Evolutionary conservation across 768 basidiomycete genomes (phyloP), one percentile per base, ranked within the genome.

Genomic region (Leccinellum rugosiceps): DNA sequence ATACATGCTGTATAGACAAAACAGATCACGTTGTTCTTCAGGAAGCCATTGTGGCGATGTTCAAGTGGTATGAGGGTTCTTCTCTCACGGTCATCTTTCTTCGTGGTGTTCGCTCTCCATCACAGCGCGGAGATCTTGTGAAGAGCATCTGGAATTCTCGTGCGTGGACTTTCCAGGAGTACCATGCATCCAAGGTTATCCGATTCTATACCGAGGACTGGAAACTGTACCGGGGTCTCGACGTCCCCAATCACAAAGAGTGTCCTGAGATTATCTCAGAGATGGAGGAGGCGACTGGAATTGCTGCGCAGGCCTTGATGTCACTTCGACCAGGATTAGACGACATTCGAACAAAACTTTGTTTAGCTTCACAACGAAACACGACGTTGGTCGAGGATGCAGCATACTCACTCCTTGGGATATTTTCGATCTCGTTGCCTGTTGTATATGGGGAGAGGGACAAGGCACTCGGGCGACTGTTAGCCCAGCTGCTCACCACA

Each of bases 351-450:
- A 31, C 25, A 3, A 60, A 62, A 25, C 35, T 57, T 0, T 13
- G 23, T 21, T 19, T 52, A 0, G 50, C 58, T 15, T 59, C 60
- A 4, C 21, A 15, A 30, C 61, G 58, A 0, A 6, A 56, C 8
- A 59, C 58, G 19, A 59, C 58, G 4, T 31, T 11, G 9, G 6
- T 23, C 0, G 60, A 62, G 25, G 60, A 59, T 15, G 28, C 30
- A 3, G 60, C 58, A 1, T 61, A 61, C 28, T 58, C 54, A 5
- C 44, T 61, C 10, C 54, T 55, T 4, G 53, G 51, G 8, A 50
- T 59, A 5, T 28, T 28, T 7, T 35, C 34, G 7, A 35, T 35
- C 34, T 35, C 34, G 15, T 35, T 35, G 34, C 34, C 34, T 34
- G 34, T 34, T 34, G 34, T 34, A 34, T 34, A 34, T 15, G 34